A percentile compares a stretch with the other conserved stretches of the same genome.
phyloP scores from a whole-genome alignment of 805 yeast species.

The Suhomyces vadensis region DNA sequence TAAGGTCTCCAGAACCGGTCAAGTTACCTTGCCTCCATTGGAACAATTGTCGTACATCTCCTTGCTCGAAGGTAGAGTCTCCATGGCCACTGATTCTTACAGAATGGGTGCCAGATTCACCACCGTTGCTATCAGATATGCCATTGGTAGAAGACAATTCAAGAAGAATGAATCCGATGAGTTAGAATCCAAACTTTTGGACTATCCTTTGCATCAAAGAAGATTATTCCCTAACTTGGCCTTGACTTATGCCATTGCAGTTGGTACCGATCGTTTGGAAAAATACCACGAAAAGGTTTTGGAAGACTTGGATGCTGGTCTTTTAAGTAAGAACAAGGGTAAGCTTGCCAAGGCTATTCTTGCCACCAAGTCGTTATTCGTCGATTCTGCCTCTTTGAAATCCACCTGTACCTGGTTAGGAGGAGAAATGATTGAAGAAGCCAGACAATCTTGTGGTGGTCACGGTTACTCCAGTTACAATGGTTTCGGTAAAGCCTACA shows the following conservation, averaged over 20 bases:
- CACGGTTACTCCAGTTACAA: slow-evolving; percentile 94
- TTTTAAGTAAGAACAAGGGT: slow-evolving; percentile 48
- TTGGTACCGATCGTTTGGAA: slow-evolving; percentile 62
- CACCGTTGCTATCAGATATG: slow-evolving; percentile 86
- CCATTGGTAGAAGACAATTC: slow-evolving; percentile 88
- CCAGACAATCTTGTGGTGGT: slow-evolving; percentile 94
- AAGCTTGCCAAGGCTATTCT: slow-evolving; percentile 49
- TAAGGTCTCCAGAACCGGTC: slow-evolving; percentile 65
- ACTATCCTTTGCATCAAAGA: slow-evolving; percentile 87
- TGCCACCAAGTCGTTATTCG: slow-evolving; percentile 74
- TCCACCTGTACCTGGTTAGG: slow-evolving; percentile 89
- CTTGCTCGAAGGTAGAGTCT: slow-evolving; percentile 82
- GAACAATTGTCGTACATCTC: slow-evolving; percentile 91
- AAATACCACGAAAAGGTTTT: slow-evolving; percentile 43
- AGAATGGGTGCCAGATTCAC: slow-evolving; percentile 75
- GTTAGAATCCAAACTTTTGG: slow-evolving; percentile 69
- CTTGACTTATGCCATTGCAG: slow-evolving; percentile 70
- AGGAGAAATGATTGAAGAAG: slow-evolving; percentile 77
- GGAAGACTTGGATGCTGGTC: slow-evolving; percentile 53
- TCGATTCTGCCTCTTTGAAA: slow-evolving; percentile 83
- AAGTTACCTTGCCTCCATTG: slow-evolving; percentile 75
- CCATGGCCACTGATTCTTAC: slow-evolving; percentile 85
- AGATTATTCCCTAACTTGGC: slow-evolving; percentile 85
- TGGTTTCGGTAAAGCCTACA: slow-evolving; percentile 84
- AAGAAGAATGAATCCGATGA: slow-evolving; percentile 37